A percentile compares a stretch with the other conserved stretches of the same genome.
Evolutionary conservation across 1,284 basidiomycete genomes (phyloP).

Genomic region (Malassezia dermatis): DNA sequence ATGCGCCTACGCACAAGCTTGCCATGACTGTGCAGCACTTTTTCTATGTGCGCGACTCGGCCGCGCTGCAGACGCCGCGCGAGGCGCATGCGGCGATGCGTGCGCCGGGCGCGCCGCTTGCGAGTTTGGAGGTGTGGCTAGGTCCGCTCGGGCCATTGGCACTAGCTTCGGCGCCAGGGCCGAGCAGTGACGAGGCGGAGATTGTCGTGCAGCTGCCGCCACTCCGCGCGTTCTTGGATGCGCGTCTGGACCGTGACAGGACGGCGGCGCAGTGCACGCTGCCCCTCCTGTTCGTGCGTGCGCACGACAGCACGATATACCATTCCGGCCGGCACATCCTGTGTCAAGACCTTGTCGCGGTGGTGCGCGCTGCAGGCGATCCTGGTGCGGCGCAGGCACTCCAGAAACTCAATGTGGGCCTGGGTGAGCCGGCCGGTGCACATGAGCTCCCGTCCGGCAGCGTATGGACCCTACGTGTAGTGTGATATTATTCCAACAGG

Average conservation of each 20-base stretch:
- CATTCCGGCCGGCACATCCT: slow-evolving; percentile 34
- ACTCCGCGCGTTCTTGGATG: slow-evolving; percentile 21
- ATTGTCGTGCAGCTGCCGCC: slow-evolving; percentile 27
- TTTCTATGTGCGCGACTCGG: slow-evolving; percentile 48
- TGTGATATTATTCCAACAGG: slow-evolving; percentile 10
- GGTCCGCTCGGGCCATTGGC: slow-evolving; percentile 72
- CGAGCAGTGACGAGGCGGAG: slow-evolving; percentile 19
- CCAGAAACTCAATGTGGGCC: slow-evolving; percentile 27
- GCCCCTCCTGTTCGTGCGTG: slow-evolving; percentile 41
- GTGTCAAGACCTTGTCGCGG: slow-evolving; percentile 29
- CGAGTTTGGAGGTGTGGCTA: slow-evolving; percentile 73
- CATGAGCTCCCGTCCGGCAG: slow-evolving; percentile 17
- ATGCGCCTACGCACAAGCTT: slow-evolving; percentile 61
- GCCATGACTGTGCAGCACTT: slow-evolving; percentile 75
- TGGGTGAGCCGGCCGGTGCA: slow-evolving; percentile 21
- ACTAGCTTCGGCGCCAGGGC: slow-evolving; percentile 1
- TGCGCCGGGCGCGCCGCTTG: slow-evolving; percentile 50
- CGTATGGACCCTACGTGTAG: slow-evolving; percentile 30
- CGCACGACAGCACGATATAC: slow-evolving; percentile 35
- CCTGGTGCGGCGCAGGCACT: slow-evolving; percentile 24
- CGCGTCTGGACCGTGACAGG: neutral
- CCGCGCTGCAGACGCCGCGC: slow-evolving; percentile 1
- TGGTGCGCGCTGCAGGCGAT: slow-evolving; percentile 31
- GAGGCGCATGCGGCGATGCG: slow-evolving; percentile 16
- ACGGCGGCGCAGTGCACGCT: slow-evolving; percentile 20